These are phyloP conservation scores for Lactarius sp. DNA, from an alignment of 768 basidiomycete genomes.

Conservation along the genomic window DNA sequence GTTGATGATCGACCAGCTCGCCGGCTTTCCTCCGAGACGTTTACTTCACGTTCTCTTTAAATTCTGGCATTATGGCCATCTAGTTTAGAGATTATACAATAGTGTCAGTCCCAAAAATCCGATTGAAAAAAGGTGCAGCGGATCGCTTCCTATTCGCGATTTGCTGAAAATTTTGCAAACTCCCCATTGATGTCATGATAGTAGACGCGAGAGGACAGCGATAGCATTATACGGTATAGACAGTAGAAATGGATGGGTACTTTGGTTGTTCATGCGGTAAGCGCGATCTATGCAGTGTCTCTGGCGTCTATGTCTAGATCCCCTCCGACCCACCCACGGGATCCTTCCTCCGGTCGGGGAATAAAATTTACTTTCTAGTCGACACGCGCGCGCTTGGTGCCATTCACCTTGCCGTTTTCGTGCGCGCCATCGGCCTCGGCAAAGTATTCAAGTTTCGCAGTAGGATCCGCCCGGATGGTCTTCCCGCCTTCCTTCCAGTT, in stretches of 20 bases:
- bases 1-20: too few relatives aligned
- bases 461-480: constrained; percentile 80
- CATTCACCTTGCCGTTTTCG: constrained; percentile 35
- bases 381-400: constrained; percentile 56
- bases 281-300: background rate
- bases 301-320: background rate
- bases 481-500: constrained; percentile 81
- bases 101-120: too few relatives aligned
- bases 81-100: too few relatives aligned
- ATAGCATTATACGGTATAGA: background rate
- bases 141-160: too few relatives aligned
- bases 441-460: constrained; percentile 73
- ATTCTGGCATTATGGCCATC: too few relatives aligned
- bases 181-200: too few relatives aligned
- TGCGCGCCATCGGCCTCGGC: constrained; percentile 31
- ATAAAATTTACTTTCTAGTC: constrained; percentile 34
- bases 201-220: background rate
- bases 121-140: too few relatives aligned
- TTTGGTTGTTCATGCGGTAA: background rate
- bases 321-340: background rate
- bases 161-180: too few relatives aligned
- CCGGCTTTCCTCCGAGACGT: too few relatives aligned
- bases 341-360: background rate
- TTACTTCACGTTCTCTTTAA: too few relatives aligned
- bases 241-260: background rate